Percentiles rank a stretch among this genome's conserved stretches.
Evolutionary conservation across 192 early-diverging fungal genomes (phyloP).

Genomic region (Allomyces macrogynus): DNA sequence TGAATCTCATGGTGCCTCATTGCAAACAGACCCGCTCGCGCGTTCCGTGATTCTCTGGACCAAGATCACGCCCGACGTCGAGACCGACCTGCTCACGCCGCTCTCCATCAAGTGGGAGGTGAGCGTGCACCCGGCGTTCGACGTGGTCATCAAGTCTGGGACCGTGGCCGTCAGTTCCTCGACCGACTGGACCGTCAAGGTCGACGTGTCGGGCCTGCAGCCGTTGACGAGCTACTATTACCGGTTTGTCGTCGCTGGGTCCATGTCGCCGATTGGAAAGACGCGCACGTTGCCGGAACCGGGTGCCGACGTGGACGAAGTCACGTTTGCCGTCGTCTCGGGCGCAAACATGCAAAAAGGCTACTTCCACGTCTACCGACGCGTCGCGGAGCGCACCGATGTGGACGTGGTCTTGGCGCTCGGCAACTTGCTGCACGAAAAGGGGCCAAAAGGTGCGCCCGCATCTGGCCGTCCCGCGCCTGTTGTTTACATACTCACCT

Average conservation of each 20-base stretch:
- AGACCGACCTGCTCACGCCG: too few species aligned
- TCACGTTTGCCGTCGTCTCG: slow-evolving; percentile 16
- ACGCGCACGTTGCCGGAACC: slow-evolving; percentile 10
- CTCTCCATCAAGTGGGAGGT: too few species aligned
- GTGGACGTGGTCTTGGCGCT: too few species aligned
- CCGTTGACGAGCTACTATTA: slow-evolving; percentile 15
- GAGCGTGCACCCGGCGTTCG: too few species aligned
- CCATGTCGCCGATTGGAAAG: slow-evolving; percentile 6
- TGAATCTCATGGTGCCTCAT: too few species aligned
- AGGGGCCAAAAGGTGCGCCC: too few species aligned
- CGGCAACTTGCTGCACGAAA: too few species aligned
- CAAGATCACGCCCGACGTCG: background rate
- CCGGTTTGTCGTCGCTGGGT: slow-evolving; percentile 4
- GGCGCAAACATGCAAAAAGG: slow-evolving; percentile 14
- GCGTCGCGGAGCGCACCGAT: slow-evolving; percentile 3
- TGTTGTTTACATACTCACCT: too few species aligned
- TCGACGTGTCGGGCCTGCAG: slow-evolving; percentile 13
- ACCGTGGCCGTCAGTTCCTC: background rate
- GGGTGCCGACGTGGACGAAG: background rate
- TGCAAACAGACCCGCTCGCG: background rate
- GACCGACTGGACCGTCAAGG: slow-evolving; percentile 9
- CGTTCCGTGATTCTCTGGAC: background rate
- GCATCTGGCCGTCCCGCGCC: too few species aligned
- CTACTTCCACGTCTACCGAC: slow-evolving; percentile 18
- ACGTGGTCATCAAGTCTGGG: too few species aligned